Evolutionary conservation across 2,329 filamentous ascomycete genomes (phyloP).

Genomic region (Helminthosporium solani): DNA sequence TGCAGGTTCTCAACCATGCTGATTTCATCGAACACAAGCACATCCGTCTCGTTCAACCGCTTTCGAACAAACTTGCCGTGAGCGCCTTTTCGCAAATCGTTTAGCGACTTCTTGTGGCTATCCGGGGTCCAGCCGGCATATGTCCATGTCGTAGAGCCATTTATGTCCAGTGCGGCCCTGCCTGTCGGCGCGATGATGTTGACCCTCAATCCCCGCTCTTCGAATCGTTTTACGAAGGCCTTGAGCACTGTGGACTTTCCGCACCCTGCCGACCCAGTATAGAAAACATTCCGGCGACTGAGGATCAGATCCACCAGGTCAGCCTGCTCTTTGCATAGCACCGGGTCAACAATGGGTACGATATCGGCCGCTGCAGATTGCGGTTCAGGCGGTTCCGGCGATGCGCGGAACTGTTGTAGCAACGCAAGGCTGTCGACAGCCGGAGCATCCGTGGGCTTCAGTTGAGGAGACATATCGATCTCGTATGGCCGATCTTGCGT

Average conservation of each 20-base stretch:
- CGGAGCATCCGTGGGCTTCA: not conserved
- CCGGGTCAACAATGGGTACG: conserved; percentile 19
- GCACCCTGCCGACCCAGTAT: conserved; percentile 63
- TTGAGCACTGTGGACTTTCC: conserved; percentile 60
- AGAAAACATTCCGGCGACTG: conserved; percentile 60
- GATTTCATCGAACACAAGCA: conserved; percentile 66
- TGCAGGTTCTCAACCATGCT: conserved; percentile 62
- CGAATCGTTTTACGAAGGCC: conserved; percentile 48
- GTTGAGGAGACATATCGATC: conserved; percentile 4
- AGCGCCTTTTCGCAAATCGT: conserved; percentile 35
- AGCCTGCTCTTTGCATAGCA: conserved; percentile 51
- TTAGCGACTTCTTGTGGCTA: conserved; percentile 46
- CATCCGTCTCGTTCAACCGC: conserved; percentile 50
- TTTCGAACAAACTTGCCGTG: conserved; percentile 37
- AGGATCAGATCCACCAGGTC: conserved; percentile 54
- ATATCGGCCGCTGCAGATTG: conserved; percentile 5
- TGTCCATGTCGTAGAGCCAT: conserved; percentile 57
- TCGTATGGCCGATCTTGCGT: conserved; percentile 16
- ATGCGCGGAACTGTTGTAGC: not conserved
- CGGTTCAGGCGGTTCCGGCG: not conserved
- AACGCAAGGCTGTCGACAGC: not conserved
- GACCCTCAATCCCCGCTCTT: conserved; percentile 42
- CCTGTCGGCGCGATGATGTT: conserved; percentile 61
- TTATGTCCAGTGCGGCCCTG: conserved; percentile 58
- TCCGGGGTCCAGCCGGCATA: conserved; percentile 59